A percentile compares a stretch with the other conserved stretches of the same genome.
These are phyloP conservation scores for Ogataea chonburiensis DNA, from an alignment of 805 yeast species.

Conservation along the genomic window DNA sequence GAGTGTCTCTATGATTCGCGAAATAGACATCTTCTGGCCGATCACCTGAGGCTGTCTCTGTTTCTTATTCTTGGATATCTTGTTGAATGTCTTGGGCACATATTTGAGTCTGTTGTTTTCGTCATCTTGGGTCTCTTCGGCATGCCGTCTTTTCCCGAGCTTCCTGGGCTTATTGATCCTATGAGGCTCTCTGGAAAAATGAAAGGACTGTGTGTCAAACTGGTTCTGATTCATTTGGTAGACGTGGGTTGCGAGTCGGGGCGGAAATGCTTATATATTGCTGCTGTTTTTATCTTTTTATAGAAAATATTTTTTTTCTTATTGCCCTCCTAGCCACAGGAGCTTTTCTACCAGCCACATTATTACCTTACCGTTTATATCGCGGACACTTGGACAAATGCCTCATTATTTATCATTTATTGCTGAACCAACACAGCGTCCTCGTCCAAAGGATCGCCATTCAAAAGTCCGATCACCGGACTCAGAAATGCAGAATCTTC, in stretches of 20 bases:
- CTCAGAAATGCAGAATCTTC: slow-evolving; percentile 14
- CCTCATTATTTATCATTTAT: too few relatives aligned
- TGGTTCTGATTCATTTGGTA: slow-evolving; percentile 4
- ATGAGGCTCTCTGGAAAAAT: slow-evolving; percentile 16
- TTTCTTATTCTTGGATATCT: slow-evolving; percentile 29
- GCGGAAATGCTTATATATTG: slow-evolving; percentile 1
- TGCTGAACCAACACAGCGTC: slow-evolving; percentile 3
- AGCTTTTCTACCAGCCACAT: slow-evolving; percentile 6
- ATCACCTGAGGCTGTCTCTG: slow-evolving; percentile 39
- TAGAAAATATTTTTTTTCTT: slow-evolving; percentile 8
- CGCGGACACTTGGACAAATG: slow-evolving; percentile 7
- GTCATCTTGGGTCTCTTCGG: slow-evolving; percentile 15
- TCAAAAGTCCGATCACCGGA: slow-evolving; percentile 11
- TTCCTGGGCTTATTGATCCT: slow-evolving; percentile 22
- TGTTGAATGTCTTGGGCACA: slow-evolving; percentile 7
- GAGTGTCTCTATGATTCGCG: slow-evolving; percentile 65
- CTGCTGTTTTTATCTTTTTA: slow-evolving; percentile 8
- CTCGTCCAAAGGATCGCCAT: slow-evolving; percentile 9
- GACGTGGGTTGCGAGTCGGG: not conserved
- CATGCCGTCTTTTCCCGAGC: slow-evolving; percentile 18
- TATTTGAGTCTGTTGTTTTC: slow-evolving; percentile 9
- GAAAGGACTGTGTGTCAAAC: slow-evolving; percentile 4
- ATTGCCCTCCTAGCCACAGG: slow-evolving; percentile 10
- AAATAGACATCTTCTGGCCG: slow-evolving; percentile 62
- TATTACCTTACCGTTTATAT: not conserved